A percentile compares a stretch with the other conserved stretches of the same genome.
Evolutionary conservation across 208 protist genomes (phyloP).

Genomic region (Leptomonas pyrrhocoris): DNA sequence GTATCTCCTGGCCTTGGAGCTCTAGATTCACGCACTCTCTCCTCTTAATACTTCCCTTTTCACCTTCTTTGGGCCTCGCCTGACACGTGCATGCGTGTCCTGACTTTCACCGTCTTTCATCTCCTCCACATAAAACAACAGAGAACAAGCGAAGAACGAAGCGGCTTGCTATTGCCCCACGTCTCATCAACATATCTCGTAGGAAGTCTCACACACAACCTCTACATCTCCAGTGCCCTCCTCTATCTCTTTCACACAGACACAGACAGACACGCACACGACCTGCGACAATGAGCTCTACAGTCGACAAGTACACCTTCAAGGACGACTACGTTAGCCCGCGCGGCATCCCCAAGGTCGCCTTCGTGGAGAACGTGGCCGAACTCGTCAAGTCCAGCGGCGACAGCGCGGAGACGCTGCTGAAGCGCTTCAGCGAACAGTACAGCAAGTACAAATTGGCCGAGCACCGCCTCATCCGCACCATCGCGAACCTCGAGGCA

Average conservation of each 20-base stretch:
- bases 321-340: constrained; percentile 89
- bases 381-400: constrained; percentile 79
- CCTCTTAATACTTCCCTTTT: no score
- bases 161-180: no score
- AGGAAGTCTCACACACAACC: no score
- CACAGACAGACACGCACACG: constrained; percentile 3
- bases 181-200: no score
- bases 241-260: constrained; percentile 2
- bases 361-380: constrained; percentile 86
- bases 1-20: no score
- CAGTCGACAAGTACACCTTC: constrained; percentile 77
- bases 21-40: no score
- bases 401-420: constrained; percentile 71
- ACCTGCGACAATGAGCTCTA: constrained; percentile 5
- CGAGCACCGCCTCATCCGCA: constrained; percentile 89
- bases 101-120: no score
- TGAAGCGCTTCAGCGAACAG: constrained; percentile 89
- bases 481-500: constrained; percentile 77
- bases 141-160: no score
- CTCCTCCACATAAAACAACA: no score
- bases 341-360: constrained; percentile 82
- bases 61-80: no score
- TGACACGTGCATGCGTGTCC: no score
- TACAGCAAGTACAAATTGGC: constrained; percentile 94
- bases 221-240: neutral